Base-by-base conservation (phyloP, 23 red algal species). In the Gracilaria gracilis region DNA sequence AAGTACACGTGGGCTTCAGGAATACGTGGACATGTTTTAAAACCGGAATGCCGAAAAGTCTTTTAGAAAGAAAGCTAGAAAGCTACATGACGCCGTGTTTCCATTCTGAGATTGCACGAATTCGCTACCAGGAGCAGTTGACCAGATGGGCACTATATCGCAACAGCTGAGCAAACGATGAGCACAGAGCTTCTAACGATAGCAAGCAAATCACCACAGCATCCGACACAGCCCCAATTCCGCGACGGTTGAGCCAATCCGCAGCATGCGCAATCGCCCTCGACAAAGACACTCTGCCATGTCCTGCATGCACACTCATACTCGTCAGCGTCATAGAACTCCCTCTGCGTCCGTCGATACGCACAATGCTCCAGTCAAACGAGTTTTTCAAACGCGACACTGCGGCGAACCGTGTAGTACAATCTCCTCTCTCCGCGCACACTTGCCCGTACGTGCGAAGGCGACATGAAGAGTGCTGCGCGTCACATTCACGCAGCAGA, bases 351-450 rank as follows among this genome's bases (percentile, higher is more conserved):
- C 5, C 5, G 9, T 39, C 9, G 37, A 6, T 13, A 6, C 28
- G 66, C 12, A 71, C 66, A 35, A 71, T 36, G 31, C 33, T 39
- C 66, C 66, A 71, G 20, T 71, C 66, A 36, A 71, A 71, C 5
- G 66, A 35, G 37, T 71, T 36, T 40, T 24, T 71, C 11, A 71
- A 21, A 14, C 66, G 66, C 31, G 66, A 71, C 5, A 71, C 66
- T 6, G 6, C 8, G 16, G 5, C 9, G 11, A 71, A 40, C 4
- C 28, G 15, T 36, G 31, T 13, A 14, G 37, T 71, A 21, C 66
- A 71, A 21, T 36, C 66, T 36, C 37, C 37, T 12, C 37, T 40
- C 8, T 71, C 66, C 2, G 9, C 12, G 20, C 66, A 71, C 5
- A 71, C 20, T 3, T 71, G 15, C 9, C 3, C 29, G 66, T 71